Conservation (phyloP, 352 stramenopile genomes). For the Phytophthora nicotianae region DNA sequence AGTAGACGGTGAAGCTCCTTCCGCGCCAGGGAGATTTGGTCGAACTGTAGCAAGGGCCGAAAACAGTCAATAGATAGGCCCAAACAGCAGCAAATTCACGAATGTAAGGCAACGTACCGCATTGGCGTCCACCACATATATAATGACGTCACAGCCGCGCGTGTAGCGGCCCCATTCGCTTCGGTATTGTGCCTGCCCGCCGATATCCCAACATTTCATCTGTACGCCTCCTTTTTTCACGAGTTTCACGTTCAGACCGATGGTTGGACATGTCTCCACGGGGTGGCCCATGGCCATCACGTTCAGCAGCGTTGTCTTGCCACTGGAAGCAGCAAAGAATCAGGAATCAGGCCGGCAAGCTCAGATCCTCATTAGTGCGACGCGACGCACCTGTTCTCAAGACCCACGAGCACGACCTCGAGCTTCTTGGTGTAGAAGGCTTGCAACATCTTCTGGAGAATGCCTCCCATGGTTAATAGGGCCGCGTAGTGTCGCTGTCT, state of each 20-base stretch:
- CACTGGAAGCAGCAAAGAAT: constrained; percentile 56
- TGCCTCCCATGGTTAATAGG: constrained; percentile 82
- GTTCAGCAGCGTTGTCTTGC: constrained; percentile 96
- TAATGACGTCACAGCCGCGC: constrained; percentile 98
- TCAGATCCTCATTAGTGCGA: background rate
- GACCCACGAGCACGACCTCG: constrained; percentile 96
- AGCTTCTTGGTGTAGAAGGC: constrained; percentile 98
- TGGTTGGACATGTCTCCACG: constrained; percentile 97
- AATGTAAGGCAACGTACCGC: constrained; percentile 64
- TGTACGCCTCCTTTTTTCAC: constrained; percentile 95
- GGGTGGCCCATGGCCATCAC: constrained; percentile 96
- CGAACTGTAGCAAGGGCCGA: constrained; percentile 58
- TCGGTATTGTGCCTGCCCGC: constrained; percentile 96
- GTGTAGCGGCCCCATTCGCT: constrained; percentile 94
- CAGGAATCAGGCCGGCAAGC: constrained; percentile 8
- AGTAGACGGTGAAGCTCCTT: constrained; percentile 94
- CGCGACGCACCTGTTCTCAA: constrained; percentile 92
- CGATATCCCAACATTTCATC: constrained; percentile 99
- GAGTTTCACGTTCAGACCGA: constrained; percentile 97
- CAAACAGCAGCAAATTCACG: background rate
- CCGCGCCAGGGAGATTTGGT: constrained; percentile 94
- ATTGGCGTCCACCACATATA: constrained; percentile 98
- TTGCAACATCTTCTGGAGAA: constrained; percentile 95
- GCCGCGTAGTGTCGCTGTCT: constrained; percentile 1
- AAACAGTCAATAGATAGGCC: constrained; percentile 8